Evolutionary conservation across 768 basidiomycete genomes (phyloP).

Genomic region (Pleurotus ostreatus): DNA sequence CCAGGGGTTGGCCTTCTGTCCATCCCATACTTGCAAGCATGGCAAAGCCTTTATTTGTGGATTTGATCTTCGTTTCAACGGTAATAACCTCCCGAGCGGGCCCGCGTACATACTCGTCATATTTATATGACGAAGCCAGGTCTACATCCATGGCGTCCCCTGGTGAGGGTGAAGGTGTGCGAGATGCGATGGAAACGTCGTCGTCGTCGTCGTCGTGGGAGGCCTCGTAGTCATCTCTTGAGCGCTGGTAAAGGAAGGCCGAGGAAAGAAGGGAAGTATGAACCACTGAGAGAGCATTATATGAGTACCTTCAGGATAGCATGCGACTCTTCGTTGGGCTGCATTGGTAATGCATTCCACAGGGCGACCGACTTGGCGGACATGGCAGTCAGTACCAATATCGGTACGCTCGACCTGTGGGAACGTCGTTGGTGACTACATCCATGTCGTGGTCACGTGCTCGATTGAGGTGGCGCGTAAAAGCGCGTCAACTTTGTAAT

Average conservation of each 20-base stretch:
- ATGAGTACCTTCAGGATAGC: slow-evolving; percentile 64
- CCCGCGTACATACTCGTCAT: slow-evolving; percentile 59
- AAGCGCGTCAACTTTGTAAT: background rate
- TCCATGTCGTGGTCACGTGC: slow-evolving; percentile 9
- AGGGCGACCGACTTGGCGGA: slow-evolving; percentile 60
- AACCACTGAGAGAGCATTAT: slow-evolving; percentile 27
- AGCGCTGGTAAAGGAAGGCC: slow-evolving; percentile 57
- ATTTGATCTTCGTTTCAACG: slow-evolving; percentile 76
- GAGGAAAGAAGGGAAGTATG: slow-evolving; percentile 54
- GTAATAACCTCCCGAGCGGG: slow-evolving; percentile 65
- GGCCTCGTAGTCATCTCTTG: slow-evolving; percentile 44
- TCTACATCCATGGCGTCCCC: slow-evolving; percentile 50
- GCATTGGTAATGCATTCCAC: slow-evolving; percentile 66
- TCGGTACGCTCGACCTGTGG: background rate
- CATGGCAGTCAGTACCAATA: slow-evolving; percentile 34
- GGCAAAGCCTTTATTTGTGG: slow-evolving; percentile 75
- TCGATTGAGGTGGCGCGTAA: background rate
- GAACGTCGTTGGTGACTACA: background rate
- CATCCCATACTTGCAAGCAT: slow-evolving; percentile 82
- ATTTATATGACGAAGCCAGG: slow-evolving; percentile 41
- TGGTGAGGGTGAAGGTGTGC: slow-evolving; percentile 67
- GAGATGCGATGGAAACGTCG: slow-evolving; percentile 68
- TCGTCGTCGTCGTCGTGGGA: slow-evolving; percentile 57
- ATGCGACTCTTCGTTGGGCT: slow-evolving; percentile 24
- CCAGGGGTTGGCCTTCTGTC: slow-evolving; percentile 75